Percentiles rank a stretch among this genome's conserved stretches.
Evolutionary conservation across 768 basidiomycete genomes (phyloP).

Genomic region (Chalciporus chontae): DNA sequence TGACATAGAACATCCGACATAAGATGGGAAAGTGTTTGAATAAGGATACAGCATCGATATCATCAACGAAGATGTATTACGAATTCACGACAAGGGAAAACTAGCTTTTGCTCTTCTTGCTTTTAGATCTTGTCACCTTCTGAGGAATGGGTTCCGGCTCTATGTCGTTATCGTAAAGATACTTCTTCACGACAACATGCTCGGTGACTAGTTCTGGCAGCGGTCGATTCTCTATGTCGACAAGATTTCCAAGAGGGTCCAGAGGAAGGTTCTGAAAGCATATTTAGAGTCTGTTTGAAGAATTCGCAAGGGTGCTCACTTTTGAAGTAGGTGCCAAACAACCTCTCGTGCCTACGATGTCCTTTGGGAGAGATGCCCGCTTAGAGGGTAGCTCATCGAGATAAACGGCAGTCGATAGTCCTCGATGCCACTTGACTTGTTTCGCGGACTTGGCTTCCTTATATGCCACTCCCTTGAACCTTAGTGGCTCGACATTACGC

Average conservation of each 20-base stretch:
- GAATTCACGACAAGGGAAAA: background rate
- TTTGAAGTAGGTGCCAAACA: constrained; percentile 67
- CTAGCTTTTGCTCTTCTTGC: constrained; percentile 45
- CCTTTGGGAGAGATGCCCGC: constrained; percentile 41
- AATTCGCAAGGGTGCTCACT: constrained; percentile 36
- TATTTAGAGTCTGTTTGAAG: constrained; percentile 1
- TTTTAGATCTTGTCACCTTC: constrained; percentile 57
- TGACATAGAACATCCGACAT: constrained; percentile 1
- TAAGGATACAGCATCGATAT: constrained; percentile 34
- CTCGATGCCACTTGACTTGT: constrained; percentile 76
- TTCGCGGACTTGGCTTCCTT: constrained; percentile 36
- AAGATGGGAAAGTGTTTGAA: constrained; percentile 10
- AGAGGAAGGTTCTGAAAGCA: constrained; percentile 50
- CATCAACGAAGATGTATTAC: constrained; percentile 16
- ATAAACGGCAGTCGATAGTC: constrained; percentile 57
- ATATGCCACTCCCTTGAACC: constrained; percentile 33
- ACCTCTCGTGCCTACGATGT: constrained; percentile 48
- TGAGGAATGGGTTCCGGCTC: constrained; percentile 31
- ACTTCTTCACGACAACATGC: constrained; percentile 71
- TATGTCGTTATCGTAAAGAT: constrained; percentile 74
- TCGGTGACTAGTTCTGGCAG: constrained; percentile 57
- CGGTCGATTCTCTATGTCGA: constrained; percentile 49
- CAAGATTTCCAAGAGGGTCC: constrained; percentile 71
- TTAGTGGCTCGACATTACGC: constrained; percentile 38
- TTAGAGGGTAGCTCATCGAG: constrained; percentile 61